Evolutionary conservation across 371 early-diverging fungal genomes (phyloP), one percentile per base, ranked within the genome.

Genomic region (Mucor plumbeus): DNA sequence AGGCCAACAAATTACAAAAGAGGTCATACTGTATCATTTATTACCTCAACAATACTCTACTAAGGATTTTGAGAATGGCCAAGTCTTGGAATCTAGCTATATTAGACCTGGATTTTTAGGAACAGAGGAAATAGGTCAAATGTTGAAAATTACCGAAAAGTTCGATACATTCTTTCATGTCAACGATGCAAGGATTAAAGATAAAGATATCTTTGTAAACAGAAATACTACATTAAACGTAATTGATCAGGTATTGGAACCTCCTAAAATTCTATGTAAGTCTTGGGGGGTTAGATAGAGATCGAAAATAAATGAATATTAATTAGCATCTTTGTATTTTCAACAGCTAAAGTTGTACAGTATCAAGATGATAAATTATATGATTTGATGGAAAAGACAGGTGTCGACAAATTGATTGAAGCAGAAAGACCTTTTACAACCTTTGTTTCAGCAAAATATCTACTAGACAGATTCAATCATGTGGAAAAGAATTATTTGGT

Each of bases 361-460:
- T 61, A 69, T n/a, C 50, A 75, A 14, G 71, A 71, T 26, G 69
- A 71, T 8, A 62, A 63, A 21, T 38, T 83, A 13, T 73, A 65
- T 43, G 65, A 77, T n/a, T 63, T 81, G 15, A 36, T 80, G 43
- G 67, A 71, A n/a, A 61, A 61, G 14, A 66, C 35, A 70, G 65
- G 26, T 36, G 7, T 68, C 0, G 64, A 70, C 31, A 7, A 36
- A 8, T 1, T 73, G 10, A 35, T 76, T 19, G 57, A 60, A 4
- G 39, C 65, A 55, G 65, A 72, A 33, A 77, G 61, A 15, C 84
- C 85, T 10, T 85, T 82, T 68, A 86, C 87, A 10, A 62, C 81
- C 2, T 86, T 86, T 65, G 72, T 78, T 7, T 73, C 73, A 47
- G 71, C 67, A 4, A 53, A 57, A 4, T 64, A 75, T 39, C 60